phyloP scores from a whole-genome alignment of 345 rosid genomes.

The Rhizophora mangle region DNA sequence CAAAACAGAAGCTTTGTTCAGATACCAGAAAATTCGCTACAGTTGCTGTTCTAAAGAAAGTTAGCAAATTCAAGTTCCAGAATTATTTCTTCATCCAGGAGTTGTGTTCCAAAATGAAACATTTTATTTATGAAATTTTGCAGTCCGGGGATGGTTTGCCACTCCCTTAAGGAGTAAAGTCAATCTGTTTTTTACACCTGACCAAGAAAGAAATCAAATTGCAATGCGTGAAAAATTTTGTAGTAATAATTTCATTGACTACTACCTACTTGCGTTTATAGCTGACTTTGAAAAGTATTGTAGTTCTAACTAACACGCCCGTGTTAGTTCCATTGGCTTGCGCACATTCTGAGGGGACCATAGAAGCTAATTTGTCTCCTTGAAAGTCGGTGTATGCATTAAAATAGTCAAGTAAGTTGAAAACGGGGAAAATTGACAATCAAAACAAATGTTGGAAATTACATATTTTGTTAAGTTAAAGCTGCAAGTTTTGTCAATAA shows the following conservation, averaged over 20 bases:
- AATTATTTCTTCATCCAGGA: background rate
- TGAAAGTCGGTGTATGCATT: background rate
- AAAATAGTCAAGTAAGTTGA: background rate
- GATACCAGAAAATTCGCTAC: background rate
- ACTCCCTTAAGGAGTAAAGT: slow-evolving; percentile 1
- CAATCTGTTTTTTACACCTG: background rate
- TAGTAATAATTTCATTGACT: background rate
- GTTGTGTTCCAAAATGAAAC: background rate
- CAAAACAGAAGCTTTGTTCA: background rate
- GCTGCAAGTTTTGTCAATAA: background rate
- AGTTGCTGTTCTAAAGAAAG: background rate
- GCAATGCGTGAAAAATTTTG: background rate
- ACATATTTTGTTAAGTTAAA: too few relatives aligned
- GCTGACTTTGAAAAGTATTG: slow-evolving; percentile 23
- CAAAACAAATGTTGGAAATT: too few relatives aligned
- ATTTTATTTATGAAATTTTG: background rate
- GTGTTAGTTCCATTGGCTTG: background rate
- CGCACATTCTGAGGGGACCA: background rate
- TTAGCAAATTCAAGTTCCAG: background rate
- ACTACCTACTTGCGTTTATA: slow-evolving; percentile 19
- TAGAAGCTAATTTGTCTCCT: background rate
- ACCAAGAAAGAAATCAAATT: background rate
- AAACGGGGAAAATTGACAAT: too few relatives aligned
- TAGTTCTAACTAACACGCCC: slow-evolving; percentile 13
- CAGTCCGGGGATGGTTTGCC: background rate